These are phyloP conservation scores for Sarocladiaceae sp. DNA, from an alignment of 2,329 filamentous ascomycete genomes.

Conservation along the genomic window DNA sequence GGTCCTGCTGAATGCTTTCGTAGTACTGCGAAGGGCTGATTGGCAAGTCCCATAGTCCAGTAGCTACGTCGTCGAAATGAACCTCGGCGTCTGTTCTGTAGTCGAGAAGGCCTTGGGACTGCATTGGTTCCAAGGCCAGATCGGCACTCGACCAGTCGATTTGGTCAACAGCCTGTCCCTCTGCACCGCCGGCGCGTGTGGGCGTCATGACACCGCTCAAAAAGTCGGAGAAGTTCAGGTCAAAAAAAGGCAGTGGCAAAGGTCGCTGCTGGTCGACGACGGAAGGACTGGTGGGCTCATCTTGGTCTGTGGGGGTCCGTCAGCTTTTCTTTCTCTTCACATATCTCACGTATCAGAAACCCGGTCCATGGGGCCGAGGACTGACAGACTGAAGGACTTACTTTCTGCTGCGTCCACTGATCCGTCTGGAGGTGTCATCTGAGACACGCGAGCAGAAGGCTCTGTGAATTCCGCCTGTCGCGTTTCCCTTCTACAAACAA, in stretches of 20 bases:
- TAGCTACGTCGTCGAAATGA: neutral
- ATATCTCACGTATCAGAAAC: too few species aligned
- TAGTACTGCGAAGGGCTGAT: conserved; percentile 1
- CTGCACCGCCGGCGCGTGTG: neutral
- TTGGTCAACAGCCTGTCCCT: neutral
- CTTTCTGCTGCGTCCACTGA: neutral
- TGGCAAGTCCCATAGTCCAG: conserved; percentile 1
- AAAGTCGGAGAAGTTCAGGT: neutral
- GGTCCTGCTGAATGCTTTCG: neutral
- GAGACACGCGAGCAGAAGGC: neutral
- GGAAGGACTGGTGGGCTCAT: neutral
- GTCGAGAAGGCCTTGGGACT: conserved; percentile 1
- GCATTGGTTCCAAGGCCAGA: neutral
- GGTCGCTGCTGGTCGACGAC: neutral
- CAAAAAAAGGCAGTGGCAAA: neutral
- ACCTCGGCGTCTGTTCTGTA: neutral
- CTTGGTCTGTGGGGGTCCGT: neutral
- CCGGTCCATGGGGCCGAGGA: too few species aligned
- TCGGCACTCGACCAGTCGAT: neutral
- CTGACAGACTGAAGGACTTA: neutral
- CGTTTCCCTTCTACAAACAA: neutral
- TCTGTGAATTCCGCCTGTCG: neutral
- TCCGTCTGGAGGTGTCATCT: neutral
- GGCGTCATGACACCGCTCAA: conserved; percentile 2
- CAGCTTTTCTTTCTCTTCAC: too few species aligned